Evolutionary conservation across 2,329 filamentous ascomycete genomes (phyloP), one percentile per base, ranked within the genome.

Genomic region (Aspergillus novofumigatus): DNA sequence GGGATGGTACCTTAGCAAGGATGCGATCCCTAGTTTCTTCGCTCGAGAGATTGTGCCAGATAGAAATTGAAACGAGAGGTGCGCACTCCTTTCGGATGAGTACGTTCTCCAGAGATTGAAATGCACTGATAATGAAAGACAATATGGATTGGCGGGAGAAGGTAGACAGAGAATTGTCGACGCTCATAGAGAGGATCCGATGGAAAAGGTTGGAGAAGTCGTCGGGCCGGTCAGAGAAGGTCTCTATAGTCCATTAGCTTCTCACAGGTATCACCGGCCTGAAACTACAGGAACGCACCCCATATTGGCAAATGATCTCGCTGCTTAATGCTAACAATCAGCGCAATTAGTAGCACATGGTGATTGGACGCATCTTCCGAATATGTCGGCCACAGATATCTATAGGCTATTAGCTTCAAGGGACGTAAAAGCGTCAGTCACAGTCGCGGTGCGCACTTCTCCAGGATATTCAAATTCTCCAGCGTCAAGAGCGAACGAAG

Each of bases 71-170:
- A 21, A 99, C 93, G 52, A 99, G 79, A 1, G 95, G 91, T 6
- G 93, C 94, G 74, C 94, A 97, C 79, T 99, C 94, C 73, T 97
- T 97, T 61, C 94, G 87, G 51, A 99, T 90, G 55, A 96, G 84
- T 41, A 85, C 84, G 70, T 87, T 92, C 72, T 99, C 95, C 32
- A 99, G 81, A 49, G 92, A 97, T 73, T 97, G 92, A 71, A 97
- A 99, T 38, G 93, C 90, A 63, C 88, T 86, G 52, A 96, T 95
- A 60, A 97, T 82, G 74, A 97, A 97, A 25, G 85, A 89, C 23
- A 99, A 79, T n/a, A 97, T 83, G 53, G 96, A 87, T 8, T 89
- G 90, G 59, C 91, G 86, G 54, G 96, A 83, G 28, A 81, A 78
- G 41, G 83, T 77, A 23, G 87, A 81, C 21, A 92, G 75, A 2